Conservation (phyloP, 345 rosid species). For the Laguncularia racemosa region DNA sequence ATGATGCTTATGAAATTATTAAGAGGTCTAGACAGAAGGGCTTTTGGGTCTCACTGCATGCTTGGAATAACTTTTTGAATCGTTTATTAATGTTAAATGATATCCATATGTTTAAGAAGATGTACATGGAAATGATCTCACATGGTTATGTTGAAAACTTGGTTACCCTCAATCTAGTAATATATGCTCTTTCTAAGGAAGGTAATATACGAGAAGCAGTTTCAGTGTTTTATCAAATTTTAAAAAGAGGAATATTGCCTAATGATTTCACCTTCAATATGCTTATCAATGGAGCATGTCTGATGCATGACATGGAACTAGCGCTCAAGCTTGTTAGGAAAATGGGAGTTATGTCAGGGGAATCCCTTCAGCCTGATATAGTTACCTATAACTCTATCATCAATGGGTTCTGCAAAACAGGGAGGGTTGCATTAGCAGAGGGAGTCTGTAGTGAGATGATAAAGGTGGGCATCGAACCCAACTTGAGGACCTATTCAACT, state of each 20-base stretch:
- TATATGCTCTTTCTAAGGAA: conserved; percentile 55
- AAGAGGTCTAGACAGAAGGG: conserved; percentile 30
- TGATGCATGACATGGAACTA: conserved; percentile 10
- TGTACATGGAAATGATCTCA: conserved; percentile 39
- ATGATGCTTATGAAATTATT: conserved; percentile 48
- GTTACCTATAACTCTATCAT: conserved; percentile 51
- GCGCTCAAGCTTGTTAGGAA: conserved; percentile 16
- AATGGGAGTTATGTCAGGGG: conserved; percentile 42
- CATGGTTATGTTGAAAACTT: conserved; percentile 51
- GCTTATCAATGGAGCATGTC: conserved; percentile 47
- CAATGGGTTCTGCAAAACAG: conserved; percentile 42
- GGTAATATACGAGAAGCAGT: conserved; percentile 33
- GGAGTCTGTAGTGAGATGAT: conserved; percentile 35
- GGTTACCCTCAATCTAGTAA: conserved; percentile 51
- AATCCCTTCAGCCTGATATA: conserved; percentile 33
- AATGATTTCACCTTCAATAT: conserved; percentile 64
- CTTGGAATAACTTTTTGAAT: conserved; percentile 61
- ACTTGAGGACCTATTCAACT: conserved; percentile 61
- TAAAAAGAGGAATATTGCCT: conserved; percentile 58
- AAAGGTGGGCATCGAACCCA: conserved; percentile 35
- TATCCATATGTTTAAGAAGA: conserved; percentile 41
- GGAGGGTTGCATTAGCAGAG: conserved; percentile 41
- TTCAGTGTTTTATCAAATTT: conserved; percentile 44
- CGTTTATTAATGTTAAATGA: conserved; percentile 52
- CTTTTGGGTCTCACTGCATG: conserved; percentile 40